Evolutionary conservation across 1,284 basidiomycete species (phyloP).

Genomic region (Sanguinoderma infundibulare): DNA sequence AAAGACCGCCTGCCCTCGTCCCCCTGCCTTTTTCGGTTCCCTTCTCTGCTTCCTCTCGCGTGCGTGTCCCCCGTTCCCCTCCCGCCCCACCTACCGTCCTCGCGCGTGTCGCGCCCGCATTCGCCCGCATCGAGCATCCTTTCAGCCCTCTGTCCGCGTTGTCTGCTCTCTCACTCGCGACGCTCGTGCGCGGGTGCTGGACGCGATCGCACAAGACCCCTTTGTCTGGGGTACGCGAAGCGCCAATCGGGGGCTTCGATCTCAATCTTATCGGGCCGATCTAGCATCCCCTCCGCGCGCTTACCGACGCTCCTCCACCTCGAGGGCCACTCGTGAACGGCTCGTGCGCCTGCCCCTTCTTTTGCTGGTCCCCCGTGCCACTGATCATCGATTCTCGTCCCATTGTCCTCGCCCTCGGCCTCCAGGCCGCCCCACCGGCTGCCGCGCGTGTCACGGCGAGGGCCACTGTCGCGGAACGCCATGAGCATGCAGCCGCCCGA

Average conservation of each 20-base stretch:
- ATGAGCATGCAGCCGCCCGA: constrained; percentile 8
- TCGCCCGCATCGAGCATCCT: background rate
- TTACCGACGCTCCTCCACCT: constrained; percentile 9
- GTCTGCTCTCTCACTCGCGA: background rate
- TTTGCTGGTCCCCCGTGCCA: constrained; percentile 8
- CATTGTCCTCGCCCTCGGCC: background rate
- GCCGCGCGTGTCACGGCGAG: no score
- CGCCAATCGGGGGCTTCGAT: constrained; percentile 12
- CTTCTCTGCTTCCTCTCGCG: constrained; percentile 23
- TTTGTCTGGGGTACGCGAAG: constrained; percentile 10
- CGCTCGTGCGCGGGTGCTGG: background rate
- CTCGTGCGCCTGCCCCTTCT: constrained; percentile 9
- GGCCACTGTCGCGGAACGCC: background rate
- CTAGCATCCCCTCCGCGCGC: constrained; percentile 9
- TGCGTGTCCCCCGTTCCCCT: constrained; percentile 7
- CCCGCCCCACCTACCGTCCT: constrained; percentile 3
- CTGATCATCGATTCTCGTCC: constrained; percentile 17
- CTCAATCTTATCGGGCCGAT: constrained; percentile 26
- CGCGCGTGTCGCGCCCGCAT: background rate
- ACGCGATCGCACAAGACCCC: background rate
- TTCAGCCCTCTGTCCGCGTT: background rate
- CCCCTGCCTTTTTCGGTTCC: constrained; percentile 20
- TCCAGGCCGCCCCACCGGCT: background rate
- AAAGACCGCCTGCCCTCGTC: constrained; percentile 18
- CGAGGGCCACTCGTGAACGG: constrained; percentile 18